Base-by-base conservation (phyloP, 1,284 basidiomycete genomes). In the Cryptococcus depauperatus region DNA sequence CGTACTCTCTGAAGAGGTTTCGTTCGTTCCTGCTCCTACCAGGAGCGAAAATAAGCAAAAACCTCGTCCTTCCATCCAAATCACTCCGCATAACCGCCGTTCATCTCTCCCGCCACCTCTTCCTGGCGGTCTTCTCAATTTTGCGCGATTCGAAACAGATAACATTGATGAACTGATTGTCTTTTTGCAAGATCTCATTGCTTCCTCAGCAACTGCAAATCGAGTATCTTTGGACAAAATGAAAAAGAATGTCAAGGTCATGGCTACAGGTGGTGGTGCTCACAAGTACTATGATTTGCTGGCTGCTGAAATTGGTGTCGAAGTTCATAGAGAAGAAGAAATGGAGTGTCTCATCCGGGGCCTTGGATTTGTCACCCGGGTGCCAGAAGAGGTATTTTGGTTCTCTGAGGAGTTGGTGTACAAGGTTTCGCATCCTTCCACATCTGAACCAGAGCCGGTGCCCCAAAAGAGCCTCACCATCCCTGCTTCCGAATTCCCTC, bases 271-370 rank as follows among this genome's bases (percentile, higher is more conserved):
- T 32, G 95, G 95, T 11, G 95, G 95, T 35, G 93, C 93, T 35
- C 90, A 97, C 76, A 81, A 81, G 62, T 97, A 92, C 73, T 84
- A 92, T 69, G 85, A 90, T 58, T 73, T 85, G 39, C 85, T 99
- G 66, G 76, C 76, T 50, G 73, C 73, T 19, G 81, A 81, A 51
- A 75, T 97, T 4, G 83, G 79, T 22, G 87, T 97, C 44, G 87
- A 91, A 66, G 85, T 98, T 34, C 74, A 77, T 50, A 74, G 83
- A 46, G 93, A 97, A 71, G 95, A 98, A 68, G 95, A 99, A 76
- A 98, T 99, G 95, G 90, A 88, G 72, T 97, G 93, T 64, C 73
- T 98, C 60, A 98, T 98, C 55, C 85, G 92, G 55, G 95, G 95
- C 14, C 77, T 99, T 62, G 89, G 91, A 69, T 99, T 99, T 72